Conservation (phyloP, 805 yeast genomes). For the Pichia heedii region DNA sequence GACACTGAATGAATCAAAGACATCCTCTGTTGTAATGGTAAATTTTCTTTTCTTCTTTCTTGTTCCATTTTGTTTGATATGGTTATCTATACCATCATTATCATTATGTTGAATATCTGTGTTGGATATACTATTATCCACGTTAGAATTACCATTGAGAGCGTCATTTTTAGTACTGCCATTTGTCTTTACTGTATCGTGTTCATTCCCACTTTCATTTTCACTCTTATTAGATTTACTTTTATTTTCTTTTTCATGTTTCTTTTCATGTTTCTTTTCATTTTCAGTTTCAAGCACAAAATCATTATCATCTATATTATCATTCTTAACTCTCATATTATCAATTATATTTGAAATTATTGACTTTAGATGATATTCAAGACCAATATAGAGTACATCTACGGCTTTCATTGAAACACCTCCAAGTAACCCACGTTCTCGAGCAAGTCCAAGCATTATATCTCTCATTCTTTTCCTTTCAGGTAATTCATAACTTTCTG, state of each 20-base stretch:
- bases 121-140: too few relatives aligned
- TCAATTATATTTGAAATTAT: slow-evolving; percentile 70
- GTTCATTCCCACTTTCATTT: neutral
- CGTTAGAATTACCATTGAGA: too few relatives aligned
- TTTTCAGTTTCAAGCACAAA: too few relatives aligned
- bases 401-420: slow-evolving; percentile 67
- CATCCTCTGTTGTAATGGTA: slow-evolving; percentile 55
- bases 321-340: slow-evolving; percentile 47
- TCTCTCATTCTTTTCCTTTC: slow-evolving; percentile 61
- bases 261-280: too few relatives aligned
- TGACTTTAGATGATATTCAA: slow-evolving; percentile 71
- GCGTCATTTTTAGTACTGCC: neutral
- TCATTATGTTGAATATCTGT: too few relatives aligned
- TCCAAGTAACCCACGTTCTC: slow-evolving; percentile 86
- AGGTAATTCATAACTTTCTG: slow-evolving; percentile 75
- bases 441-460: slow-evolving; percentile 69
- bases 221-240: too few relatives aligned
- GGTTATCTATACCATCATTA: neutral
- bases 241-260: too few relatives aligned
- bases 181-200: neutral
- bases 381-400: slow-evolving; percentile 71
- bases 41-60: slow-evolving; percentile 19
- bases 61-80: too few relatives aligned
- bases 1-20: slow-evolving; percentile 53
- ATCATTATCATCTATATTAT: slow-evolving; percentile 5